Evolutionary conservation across 2,329 filamentous ascomycete species (phyloP), one percentile per base, ranked within the genome.

Genomic region (Calonectria leucothoes): DNA sequence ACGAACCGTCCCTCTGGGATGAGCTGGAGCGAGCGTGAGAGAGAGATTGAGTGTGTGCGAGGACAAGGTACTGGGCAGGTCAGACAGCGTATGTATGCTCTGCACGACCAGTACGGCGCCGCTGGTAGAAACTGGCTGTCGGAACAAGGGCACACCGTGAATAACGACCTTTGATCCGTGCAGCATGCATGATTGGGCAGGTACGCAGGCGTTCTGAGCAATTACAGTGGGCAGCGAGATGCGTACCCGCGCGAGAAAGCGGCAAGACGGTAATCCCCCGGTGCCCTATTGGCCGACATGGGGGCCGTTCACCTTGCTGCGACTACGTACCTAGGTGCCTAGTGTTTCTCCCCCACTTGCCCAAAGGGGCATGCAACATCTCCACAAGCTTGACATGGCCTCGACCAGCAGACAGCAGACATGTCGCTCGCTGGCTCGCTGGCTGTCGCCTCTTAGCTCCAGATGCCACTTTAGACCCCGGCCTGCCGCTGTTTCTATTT

Each of bases 321-420:
- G 39, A 45, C 39, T 42, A 45, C 39, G 39, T 45, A 45, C 39
- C 39, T 20, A 35, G 33, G 33, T 42, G 25, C 39, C 25, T 29
- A 20, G 31, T 45, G 31, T 12, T 4, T n/a, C n/a, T n/a, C 31
- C 66, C 66, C 66, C 66, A 69, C 66, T 48, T 69, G 15, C 66
- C 45, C 35, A 69, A 69, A 69, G 20, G 59, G 66, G 42, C 42
- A 69, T 63, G 31, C 31, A 57, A 57, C 52, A 37, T 69, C 55
- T 52, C 55, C 55, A 61, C 55, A 52, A 23, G 35, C 55, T 52
- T 52, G 49, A 52, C 49, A 52, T 27, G 49, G 49, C 52, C 31
- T 57, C 31, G 52, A 33, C n/a, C 52, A 57, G 31, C 31, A 57
- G 52, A 35, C 20, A 57, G 25, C 49, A 29, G 49, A 52, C 49